These are phyloP conservation scores for Aphelidium insulamus DNA, from an alignment of 371 early-diverging fungal species.

Conservation along the genomic window DNA sequence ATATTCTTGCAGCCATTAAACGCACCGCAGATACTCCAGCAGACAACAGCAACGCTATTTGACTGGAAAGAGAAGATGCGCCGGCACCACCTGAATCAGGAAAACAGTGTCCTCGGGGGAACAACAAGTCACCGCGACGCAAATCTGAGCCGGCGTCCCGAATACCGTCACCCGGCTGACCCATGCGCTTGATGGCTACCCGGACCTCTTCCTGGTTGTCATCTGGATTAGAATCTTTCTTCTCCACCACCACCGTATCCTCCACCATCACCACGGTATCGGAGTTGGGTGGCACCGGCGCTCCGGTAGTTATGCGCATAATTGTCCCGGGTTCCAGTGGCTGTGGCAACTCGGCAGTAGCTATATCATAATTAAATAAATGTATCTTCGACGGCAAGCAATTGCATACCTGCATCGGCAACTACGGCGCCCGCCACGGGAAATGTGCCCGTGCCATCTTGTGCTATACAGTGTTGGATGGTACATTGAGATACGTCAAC, in stretches of 20 bases:
- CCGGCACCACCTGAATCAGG: too few relatives aligned
- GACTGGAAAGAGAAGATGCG: too few relatives aligned
- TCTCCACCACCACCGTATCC: slow-evolving; percentile 40
- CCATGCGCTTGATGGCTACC: slow-evolving; percentile 24
- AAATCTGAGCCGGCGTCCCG: slow-evolving; percentile 60
- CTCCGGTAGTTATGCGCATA: slow-evolving; percentile 69
- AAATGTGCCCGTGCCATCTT: slow-evolving; percentile 57
- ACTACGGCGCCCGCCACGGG: slow-evolving; percentile 32
- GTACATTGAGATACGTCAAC: neutral
- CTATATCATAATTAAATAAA: neutral
- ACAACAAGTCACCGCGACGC: slow-evolving; percentile 23
- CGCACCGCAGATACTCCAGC: too few relatives aligned
- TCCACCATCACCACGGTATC: slow-evolving; percentile 85
- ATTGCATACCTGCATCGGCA: too few relatives aligned
- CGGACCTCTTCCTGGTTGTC: slow-evolving; percentile 26
- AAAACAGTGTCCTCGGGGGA: too few relatives aligned
- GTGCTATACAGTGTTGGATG: neutral
- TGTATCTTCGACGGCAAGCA: neutral
- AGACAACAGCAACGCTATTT: too few relatives aligned
- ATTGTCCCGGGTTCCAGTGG: slow-evolving; percentile 27
- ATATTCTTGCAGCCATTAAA: too few relatives aligned
- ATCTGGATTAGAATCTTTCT: slow-evolving; percentile 23
- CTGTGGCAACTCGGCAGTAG: too few relatives aligned
- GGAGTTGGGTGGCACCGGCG: slow-evolving; percentile 51
- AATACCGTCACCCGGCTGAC: slow-evolving; percentile 33